phyloP scores from a whole-genome alignment of 169 alveolate genomes.

The Cryptosporidium viatorum region DNA sequence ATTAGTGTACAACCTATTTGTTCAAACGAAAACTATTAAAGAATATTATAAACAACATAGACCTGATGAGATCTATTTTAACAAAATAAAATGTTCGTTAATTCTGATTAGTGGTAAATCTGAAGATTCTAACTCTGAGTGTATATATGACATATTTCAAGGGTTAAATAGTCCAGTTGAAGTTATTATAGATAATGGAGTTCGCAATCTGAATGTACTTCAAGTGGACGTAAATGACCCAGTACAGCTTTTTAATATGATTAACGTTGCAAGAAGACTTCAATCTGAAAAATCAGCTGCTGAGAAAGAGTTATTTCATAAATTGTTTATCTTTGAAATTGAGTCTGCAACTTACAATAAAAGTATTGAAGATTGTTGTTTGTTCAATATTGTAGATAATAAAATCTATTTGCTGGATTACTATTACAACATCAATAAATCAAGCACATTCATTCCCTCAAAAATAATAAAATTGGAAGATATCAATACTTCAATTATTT shows the following conservation, averaged over 20 bases:
- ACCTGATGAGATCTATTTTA: not conserved
- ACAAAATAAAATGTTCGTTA: conserved; percentile 46
- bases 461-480: not conserved
- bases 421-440: not conserved
- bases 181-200: not conserved
- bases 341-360: conserved; percentile 20
- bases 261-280: conserved; percentile 60
- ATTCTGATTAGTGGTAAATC: not conserved
- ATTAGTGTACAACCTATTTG: conserved; percentile 4
- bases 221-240: conserved; percentile 60
- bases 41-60: not conserved
- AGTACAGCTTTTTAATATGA: conserved; percentile 34
- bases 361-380: not conserved
- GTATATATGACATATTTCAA: conserved; percentile 53
- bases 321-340: conserved; percentile 39
- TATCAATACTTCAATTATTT: not conserved
- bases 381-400: not conserved
- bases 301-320: conserved; percentile 1
- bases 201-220: not conserved
- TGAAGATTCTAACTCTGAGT: not conserved
- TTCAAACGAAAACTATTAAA: conserved; percentile 4
- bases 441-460: not conserved
- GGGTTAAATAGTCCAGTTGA: conserved; percentile 39
- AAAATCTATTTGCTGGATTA: conserved; percentile 27
- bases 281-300: conserved; percentile 18